Percentiles rank a stretch among this genome's conserved stretches.
Evolutionary conservation across 2,329 filamentous ascomycete species (phyloP).

Genomic region (Arachnomyces sp.): DNA sequence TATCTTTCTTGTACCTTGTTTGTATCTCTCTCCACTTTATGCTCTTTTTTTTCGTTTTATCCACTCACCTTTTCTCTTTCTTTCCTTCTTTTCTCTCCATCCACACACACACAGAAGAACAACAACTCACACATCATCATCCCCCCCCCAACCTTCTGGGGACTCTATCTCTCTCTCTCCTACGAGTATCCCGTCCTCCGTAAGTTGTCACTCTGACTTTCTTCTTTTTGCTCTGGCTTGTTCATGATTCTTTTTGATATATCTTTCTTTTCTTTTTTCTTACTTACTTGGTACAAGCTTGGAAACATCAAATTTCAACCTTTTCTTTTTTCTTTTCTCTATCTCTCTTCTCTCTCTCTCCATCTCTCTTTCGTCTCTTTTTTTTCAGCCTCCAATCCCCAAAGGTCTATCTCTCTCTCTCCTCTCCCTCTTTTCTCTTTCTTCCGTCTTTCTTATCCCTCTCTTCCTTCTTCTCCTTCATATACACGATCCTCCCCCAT

Average conservation of each 20-base stretch:
- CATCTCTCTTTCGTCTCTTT: slow-evolving; percentile 22
- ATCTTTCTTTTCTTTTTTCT: neutral
- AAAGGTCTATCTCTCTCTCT: slow-evolving; percentile 21
- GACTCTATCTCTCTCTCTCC: too few species aligned
- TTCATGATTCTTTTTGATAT: too few species aligned
- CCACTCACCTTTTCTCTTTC: slow-evolving; percentile 6
- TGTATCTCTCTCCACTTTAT: slow-evolving; percentile 2
- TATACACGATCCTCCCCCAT: slow-evolving; percentile 15
- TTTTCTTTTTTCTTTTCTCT: slow-evolving; percentile 2
- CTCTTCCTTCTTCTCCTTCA: slow-evolving; percentile 19
- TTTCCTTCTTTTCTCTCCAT: slow-evolving; percentile 5
- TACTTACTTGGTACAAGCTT: slow-evolving; percentile 1
- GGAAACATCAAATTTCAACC: too few species aligned
- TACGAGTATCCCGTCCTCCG: too few species aligned
- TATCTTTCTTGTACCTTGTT: too few species aligned
- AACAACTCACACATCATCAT: neutral
- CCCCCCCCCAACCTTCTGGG: neutral
- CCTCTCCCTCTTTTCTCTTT: slow-evolving; percentile 21
- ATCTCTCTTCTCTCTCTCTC: slow-evolving; percentile 5
- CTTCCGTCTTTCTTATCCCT: slow-evolving; percentile 24
- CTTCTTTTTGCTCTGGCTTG: too few species aligned
- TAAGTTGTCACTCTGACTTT: too few species aligned
- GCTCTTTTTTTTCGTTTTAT: slow-evolving; percentile 7
- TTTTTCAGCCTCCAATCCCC: slow-evolving; percentile 15
- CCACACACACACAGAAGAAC: slow-evolving; percentile 8